Base-by-base conservation (phyloP, 169 alveolate species). In the Eimeria sp. region DNA sequence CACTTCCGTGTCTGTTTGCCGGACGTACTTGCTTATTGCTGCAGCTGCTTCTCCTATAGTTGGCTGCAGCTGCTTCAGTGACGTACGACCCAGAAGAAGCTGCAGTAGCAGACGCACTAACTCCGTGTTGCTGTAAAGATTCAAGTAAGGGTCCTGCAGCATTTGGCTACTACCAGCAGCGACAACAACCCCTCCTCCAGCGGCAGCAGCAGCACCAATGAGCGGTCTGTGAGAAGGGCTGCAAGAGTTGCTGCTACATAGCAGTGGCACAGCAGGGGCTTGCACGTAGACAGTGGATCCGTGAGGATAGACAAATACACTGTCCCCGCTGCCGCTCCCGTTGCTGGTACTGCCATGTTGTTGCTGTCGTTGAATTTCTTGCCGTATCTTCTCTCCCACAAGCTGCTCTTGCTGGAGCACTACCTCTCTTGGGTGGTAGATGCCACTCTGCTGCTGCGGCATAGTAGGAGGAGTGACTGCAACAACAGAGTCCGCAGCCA, bases 151-250 rank as follows among this genome's bases (percentile, higher is more conserved):
- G 67, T 82, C 90, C 90, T 54, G 90, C 72, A 82, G 90, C 49
- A 82, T 75, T 54, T 51, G 43, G 90, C 90, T 82, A 57, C 90
- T 82, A 11, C 90, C 90, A 30, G 51, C 40, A 82, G 73, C 90
- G 75, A 82, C 54, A n/a, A 82, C 75, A 82, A 82, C 65, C 72
- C 90, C 90, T 82, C 90, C 90, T 30, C 90, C 90, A 51, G 90
- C 75, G 54, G 90, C 90, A 57, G 90, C 57, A 49, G 90, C 90
- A 45, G 90, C 90, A 11, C 70, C 90, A 82, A 82, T 82, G 30
- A 82, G 43, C 18, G 90, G 90, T 3, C 90, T 72, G 18, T 82
- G 90, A n/a, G 75, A 82, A 57, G 90, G 90, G 75, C 73, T 82
- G 54, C 90, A 51, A 13, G 54, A 82, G 75, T 57, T 82, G n/a